These are phyloP conservation scores for Sarcodon sp. DNA, from an alignment of 768 basidiomycete species.

Conservation along the genomic window DNA sequence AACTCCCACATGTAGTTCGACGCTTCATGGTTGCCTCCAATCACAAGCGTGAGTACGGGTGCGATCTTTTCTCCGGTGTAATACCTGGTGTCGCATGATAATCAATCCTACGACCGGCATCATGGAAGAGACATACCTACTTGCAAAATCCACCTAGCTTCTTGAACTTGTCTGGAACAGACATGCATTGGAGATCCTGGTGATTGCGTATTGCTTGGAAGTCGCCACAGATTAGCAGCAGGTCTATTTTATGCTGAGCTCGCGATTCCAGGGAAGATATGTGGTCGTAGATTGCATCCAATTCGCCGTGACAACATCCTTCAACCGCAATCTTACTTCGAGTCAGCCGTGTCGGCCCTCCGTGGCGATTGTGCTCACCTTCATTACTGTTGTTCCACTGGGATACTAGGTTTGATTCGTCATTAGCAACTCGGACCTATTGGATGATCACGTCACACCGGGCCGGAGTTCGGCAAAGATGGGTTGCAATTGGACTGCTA, in stretches of 20 bases:
- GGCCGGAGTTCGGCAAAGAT: too few species aligned
- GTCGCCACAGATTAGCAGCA: constrained; percentile 91
- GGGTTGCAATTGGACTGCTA: too few species aligned
- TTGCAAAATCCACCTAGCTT: constrained; percentile 75
- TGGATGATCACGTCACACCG: too few species aligned
- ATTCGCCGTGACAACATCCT: constrained; percentile 91
- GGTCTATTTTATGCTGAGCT: constrained; percentile 60
- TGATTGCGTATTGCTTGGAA: constrained; percentile 87
- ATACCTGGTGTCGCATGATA: constrained; percentile 39
- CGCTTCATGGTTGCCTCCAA: constrained; percentile 97
- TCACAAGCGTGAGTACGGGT: constrained; percentile 82
- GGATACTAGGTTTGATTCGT: too few species aligned
- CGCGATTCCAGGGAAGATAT: constrained; percentile 48
- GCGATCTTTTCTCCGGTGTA: constrained; percentile 77
- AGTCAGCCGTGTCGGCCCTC: background rate
- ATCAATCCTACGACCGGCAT: background rate
- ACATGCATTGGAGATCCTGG: constrained; percentile 80
- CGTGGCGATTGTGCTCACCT: background rate
- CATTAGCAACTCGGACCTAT: too few species aligned
- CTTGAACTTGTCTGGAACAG: constrained; percentile 84
- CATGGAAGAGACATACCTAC: constrained; percentile 24
- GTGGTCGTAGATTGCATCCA: constrained; percentile 77
- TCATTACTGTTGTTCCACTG: background rate
- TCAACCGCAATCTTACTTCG: constrained; percentile 64
- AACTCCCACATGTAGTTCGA: constrained; percentile 96